phyloP scores from a whole-genome alignment of 2,329 filamentous ascomycete species.

The Apiospora rasikravindrae region DNA sequence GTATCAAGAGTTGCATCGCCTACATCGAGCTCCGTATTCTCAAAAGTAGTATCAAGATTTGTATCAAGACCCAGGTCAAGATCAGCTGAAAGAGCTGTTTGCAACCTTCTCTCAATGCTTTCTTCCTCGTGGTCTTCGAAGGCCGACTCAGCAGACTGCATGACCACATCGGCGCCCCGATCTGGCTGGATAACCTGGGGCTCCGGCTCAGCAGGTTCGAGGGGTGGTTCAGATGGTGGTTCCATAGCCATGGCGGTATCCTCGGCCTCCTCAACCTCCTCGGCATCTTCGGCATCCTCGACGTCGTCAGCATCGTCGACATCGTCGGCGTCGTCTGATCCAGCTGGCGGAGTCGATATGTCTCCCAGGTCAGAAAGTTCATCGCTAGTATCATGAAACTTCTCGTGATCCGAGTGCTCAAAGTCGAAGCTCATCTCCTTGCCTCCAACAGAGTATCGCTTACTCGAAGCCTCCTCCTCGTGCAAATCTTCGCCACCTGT shows the following conservation, averaged over 20 bases:
- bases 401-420: slow-evolving; percentile 64
- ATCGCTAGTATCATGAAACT: slow-evolving; percentile 62
- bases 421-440: slow-evolving; percentile 79
- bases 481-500: slow-evolving; percentile 63
- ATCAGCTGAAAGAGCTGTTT: slow-evolving; percentile 4
- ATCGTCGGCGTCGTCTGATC: slow-evolving; percentile 37
- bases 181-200: slow-evolving; percentile 17
- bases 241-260: slow-evolving; percentile 29
- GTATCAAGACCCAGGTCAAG: slow-evolving; percentile 12
- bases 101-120: neutral
- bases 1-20: neutral
- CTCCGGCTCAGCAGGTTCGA: slow-evolving; percentile 27
- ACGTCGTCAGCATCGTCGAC: slow-evolving; percentile 41
- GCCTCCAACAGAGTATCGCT: slow-evolving; percentile 59
- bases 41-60: neutral
- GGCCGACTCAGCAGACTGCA: slow-evolving; percentile 22
- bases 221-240: slow-evolving; percentile 22
- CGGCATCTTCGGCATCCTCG: slow-evolving; percentile 32
- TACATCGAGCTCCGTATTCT: slow-evolving; percentile 7
- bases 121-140: slow-evolving; percentile 8
- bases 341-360: slow-evolving; percentile 44
- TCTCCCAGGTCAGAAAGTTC: slow-evolving; percentile 53
- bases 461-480: slow-evolving; percentile 55
- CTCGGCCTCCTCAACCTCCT: slow-evolving; percentile 36
- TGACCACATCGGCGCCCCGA: slow-evolving; percentile 13